A percentile compares a stretch with the other conserved stretches of the same genome.
Conservation (phyloP, 148 eudicot species). For the Polygonum aviculare region DNA sequence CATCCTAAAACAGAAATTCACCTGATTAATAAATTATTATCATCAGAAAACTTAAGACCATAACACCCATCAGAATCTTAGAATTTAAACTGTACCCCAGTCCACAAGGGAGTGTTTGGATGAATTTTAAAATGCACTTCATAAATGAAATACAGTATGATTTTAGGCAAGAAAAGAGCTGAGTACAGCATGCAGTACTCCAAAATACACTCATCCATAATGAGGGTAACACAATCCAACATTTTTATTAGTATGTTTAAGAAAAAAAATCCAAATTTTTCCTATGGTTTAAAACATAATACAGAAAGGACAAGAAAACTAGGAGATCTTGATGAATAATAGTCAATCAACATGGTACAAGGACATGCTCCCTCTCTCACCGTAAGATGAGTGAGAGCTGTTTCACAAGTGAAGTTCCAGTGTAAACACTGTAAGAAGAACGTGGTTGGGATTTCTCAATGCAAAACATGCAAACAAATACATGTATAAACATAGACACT, state of each 20-base stretch:
- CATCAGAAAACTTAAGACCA: background rate
- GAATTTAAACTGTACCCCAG: background rate
- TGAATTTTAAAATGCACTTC: background rate
- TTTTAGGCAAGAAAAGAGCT: background rate
- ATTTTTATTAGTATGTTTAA: too few relatives aligned
- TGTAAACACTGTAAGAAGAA: background rate
- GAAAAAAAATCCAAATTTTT: too few relatives aligned
- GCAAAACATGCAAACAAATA: background rate
- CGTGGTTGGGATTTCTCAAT: background rate
- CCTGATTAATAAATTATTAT: conserved; percentile 6
- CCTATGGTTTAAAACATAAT: background rate
- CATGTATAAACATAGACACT: background rate
- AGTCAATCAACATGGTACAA: background rate
- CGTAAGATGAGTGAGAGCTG: background rate
- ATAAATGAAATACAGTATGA: background rate
- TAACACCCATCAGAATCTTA: background rate
- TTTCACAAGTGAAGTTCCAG: background rate
- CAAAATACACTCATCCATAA: background rate
- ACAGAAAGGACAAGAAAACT: background rate
- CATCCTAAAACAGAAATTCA: conserved; percentile 44
- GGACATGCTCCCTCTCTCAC: background rate
- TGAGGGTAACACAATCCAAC: background rate
- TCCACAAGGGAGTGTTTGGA: background rate
- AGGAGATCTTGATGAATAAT: background rate
- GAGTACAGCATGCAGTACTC: background rate